A percentile compares a stretch with the other conserved stretches of the same genome.
phyloP scores from a whole-genome alignment of 345 rosid species.

The Boechera retrofracta region DNA sequence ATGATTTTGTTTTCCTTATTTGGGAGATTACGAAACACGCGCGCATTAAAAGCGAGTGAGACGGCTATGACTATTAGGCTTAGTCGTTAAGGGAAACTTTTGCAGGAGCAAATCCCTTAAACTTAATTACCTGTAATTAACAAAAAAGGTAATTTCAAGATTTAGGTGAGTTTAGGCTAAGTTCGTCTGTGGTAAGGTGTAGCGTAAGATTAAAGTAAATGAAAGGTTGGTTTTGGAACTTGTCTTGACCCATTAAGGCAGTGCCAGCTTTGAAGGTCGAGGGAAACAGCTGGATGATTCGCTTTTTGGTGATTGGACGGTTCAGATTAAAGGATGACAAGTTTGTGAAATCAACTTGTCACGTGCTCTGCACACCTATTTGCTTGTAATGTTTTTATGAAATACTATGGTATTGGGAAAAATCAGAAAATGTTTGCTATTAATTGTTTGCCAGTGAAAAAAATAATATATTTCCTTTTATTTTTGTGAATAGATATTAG shows the following conservation, averaged over 20 bases:
- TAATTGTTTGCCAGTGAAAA: conserved; percentile 13
- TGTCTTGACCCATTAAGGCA: conserved; percentile 38
- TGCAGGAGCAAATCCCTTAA: conserved; percentile 9
- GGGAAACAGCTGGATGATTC: conserved; percentile 45
- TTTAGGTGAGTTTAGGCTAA: not conserved
- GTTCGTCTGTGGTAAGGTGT: conserved; percentile 30
- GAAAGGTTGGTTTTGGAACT: conserved; percentile 40
- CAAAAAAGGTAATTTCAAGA: not conserved
- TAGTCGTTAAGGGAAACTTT: conserved; percentile 43
- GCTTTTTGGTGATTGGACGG: conserved; percentile 21
- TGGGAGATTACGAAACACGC: conserved; percentile 18
- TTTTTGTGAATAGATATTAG: not conserved
- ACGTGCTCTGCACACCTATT: conserved; percentile 44
- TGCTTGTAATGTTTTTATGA: conserved; percentile 15
- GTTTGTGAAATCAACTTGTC: conserved; percentile 37
- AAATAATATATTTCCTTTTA: not conserved
- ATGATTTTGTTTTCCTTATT: conserved; percentile 36
- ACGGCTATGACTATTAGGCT: conserved; percentile 10
- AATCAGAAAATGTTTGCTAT: conserved; percentile 33
- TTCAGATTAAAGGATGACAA: conserved; percentile 31
- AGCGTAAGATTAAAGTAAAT: not conserved
- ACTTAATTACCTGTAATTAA: conserved; percentile 28
- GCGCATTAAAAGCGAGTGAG: conserved; percentile 28
- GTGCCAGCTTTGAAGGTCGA: conserved; percentile 43
- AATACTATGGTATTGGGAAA: conserved; percentile 1